Base-by-base conservation (phyloP, 2,329 filamentous ascomycete genomes). In the Fusarium dlaminii region DNA sequence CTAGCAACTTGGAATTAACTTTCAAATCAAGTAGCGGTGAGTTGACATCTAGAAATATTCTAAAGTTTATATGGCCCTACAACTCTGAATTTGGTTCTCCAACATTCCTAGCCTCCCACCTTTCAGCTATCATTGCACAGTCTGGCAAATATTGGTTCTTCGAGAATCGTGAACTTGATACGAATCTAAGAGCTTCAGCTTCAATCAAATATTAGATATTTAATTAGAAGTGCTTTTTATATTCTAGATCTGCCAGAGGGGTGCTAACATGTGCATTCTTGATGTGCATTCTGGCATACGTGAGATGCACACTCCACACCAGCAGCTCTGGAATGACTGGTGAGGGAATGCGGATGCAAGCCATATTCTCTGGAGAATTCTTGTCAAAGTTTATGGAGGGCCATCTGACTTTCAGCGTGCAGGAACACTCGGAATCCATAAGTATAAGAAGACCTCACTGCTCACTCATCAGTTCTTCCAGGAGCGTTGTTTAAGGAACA, bases 331-430 rank as follows among this genome's bases (percentile, higher is more conserved):
- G 71, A 74, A 74, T 74, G 71, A 60, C 45, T 60, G 40, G 46
- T 68, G 30, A 74, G 71, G 71, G 71, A 74, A 74, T 74, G 71
- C 67, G 63, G 66, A 72, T 63, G 71, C 71, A 74, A 74, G 71
- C 71, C 71, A 74, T 74, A 55, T 72, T 61, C 58, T 66, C 46
- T 72, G 54, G 46, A 72, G 71, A 72, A 74, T 74, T 74, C 71
- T 74, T 74, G 42, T 11, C 59, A 62, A 74, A 74, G 62, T 48
- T 68, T 74, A 60, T 72, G 70, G 71, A 45, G 71, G 58, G 49
- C 57, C 60, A 49, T 59, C 45, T 72, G 71, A 65, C 71, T 68
- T 60, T 72, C 37, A 37, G 34, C 37, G 45, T 62, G 46, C 37
- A 59, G 43, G 22, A 36, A 32, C 34, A 29, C 22, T 61, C 17